Evolutionary conservation across 2,329 filamentous ascomycete species (phyloP).

Genomic region (Trichoderma koningiopsis): DNA sequence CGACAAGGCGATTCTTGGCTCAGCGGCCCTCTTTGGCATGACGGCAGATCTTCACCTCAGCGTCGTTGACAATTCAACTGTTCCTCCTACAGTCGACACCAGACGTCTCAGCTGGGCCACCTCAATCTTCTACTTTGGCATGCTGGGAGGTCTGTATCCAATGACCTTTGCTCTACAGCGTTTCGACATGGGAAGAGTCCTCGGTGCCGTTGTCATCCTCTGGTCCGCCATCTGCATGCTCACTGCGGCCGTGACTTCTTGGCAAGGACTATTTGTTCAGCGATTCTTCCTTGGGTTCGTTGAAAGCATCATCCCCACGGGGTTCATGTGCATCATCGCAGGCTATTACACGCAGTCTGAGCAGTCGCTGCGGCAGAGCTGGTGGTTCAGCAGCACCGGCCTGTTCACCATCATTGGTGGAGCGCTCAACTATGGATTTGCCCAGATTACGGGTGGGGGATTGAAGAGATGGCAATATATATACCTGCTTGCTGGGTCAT

Average conservation of each 20-base stretch:
- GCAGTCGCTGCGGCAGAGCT: constrained; percentile 65
- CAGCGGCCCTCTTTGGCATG: constrained; percentile 75
- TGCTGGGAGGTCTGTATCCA: constrained; percentile 73
- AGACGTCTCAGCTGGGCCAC: constrained; percentile 74
- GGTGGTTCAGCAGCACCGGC: constrained; percentile 65
- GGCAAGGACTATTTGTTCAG: constrained; percentile 66
- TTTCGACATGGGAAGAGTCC: constrained; percentile 64
- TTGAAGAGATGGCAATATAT: constrained; percentile 70
- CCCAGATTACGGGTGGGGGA: constrained; percentile 57
- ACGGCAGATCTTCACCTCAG: constrained; percentile 65
- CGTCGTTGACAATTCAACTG: constrained; percentile 47
- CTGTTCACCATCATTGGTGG: constrained; percentile 66
- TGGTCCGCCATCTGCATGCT: constrained; percentile 70
- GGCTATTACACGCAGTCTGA: constrained; percentile 67
- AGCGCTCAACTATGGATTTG: constrained; percentile 67
- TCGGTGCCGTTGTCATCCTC: constrained; percentile 63
- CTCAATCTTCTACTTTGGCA: constrained; percentile 78
- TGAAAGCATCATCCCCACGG: constrained; percentile 66
- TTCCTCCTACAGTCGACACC: constrained; percentile 63
- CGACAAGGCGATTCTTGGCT: constrained; percentile 70
- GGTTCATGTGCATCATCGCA: constrained; percentile 65
- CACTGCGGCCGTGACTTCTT: constrained; percentile 66
- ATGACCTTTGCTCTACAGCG: constrained; percentile 71
- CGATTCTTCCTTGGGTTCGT: constrained; percentile 66
- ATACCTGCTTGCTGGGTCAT: constrained; percentile 63